phyloP scores from a whole-genome alignment of 257 asterid species.

The Nicotiana benthamiana region DNA sequence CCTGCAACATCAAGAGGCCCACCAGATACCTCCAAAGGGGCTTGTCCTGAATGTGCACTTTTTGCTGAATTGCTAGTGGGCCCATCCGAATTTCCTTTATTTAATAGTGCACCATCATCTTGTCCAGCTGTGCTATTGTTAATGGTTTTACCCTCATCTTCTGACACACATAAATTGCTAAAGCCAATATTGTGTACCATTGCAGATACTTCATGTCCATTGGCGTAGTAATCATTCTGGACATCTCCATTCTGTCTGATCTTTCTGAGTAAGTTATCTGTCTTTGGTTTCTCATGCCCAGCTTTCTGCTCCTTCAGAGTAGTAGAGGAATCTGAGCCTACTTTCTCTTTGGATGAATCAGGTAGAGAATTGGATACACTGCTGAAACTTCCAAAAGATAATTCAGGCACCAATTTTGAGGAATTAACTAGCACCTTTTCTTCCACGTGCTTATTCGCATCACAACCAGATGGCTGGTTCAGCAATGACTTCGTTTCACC shows the following conservation, averaged over 20 bases:
- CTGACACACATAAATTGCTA: conserved; percentile 28
- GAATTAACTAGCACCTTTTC: conserved; percentile 27
- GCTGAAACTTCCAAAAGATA: conserved; percentile 46
- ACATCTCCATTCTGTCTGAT: conserved; percentile 45
- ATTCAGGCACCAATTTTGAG: conserved; percentile 23
- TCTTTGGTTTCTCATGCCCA: conserved; percentile 11
- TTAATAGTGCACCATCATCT: conserved; percentile 18
- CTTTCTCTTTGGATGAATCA: conserved; percentile 22
- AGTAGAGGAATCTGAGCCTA: conserved; percentile 6
- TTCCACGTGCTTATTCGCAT: conserved; percentile 13
- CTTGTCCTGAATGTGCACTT: conserved; percentile 22
- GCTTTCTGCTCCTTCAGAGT: conserved; percentile 24
- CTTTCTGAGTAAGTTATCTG: conserved; percentile 14
- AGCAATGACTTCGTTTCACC: conserved; percentile 62
- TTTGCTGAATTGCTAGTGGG: conserved; percentile 22
- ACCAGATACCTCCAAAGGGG: conserved; percentile 22
- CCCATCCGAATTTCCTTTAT: conserved; percentile 28
- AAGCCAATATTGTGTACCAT: conserved; percentile 20
- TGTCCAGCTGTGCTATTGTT: conserved; percentile 16
- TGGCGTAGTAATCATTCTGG: conserved; percentile 11
- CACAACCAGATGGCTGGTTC: conserved; percentile 21
- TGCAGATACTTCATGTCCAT: conserved; percentile 22
- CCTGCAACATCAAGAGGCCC: conserved; percentile 34
- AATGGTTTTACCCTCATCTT: conserved; percentile 15
- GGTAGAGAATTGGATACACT: conserved; percentile 16